Base-by-base conservation (phyloP, 257 asterid species). In the Capsicum baccatum region DNA sequence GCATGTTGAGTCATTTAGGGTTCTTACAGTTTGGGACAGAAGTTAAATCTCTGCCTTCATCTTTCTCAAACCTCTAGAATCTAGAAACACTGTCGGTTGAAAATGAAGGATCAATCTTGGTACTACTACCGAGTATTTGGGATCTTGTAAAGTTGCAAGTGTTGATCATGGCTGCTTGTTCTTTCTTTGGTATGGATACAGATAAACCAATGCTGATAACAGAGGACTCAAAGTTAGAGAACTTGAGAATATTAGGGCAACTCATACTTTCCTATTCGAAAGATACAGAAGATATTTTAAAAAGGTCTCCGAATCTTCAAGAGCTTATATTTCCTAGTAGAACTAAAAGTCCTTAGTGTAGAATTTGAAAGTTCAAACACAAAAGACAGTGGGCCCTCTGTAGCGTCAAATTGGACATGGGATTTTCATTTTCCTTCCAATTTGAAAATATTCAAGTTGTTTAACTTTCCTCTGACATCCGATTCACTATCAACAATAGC, bases 401-500 rank as follows among this genome's bases (percentile, higher is more conserved):
- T n/a, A 48, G 42, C n/a, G n/a, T 13, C 19, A 58, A 26, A 71
- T 35, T 44, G 1, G 3, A 9, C 2, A 0, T n/a, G 59, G 80
- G 12, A 67, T 35, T 50, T 73, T 62, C n/a, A 64, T 19, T 42
- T 71, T 9, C 74, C 85, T 16, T 26, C 14, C 9, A 68, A 4
- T 35, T 13, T 83, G 17, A 68, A 69, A 56, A 2, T 3, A 6
- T 9, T 83, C 44, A 5, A 3, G 2, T 8, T 73, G 39, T 0
- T 0, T 2, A 0, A 1, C 3, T 58, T 83, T 14, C 64, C 79
- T 35, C 17, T 84, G 79, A 56, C 79, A 16, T 84, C 83, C 12
- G 10, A 64, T 35, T 15, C 80, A 6, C 44, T 84, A 5, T 84
- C 86, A 44, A 62, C 67, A 39, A 71, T 84, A 9, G 79, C 15